Percentiles rank a stretch among this genome's conserved stretches.
These are phyloP conservation scores for Ustilago nuda DNA, from an alignment of 1,284 basidiomycete genomes.

Conservation along the genomic window DNA sequence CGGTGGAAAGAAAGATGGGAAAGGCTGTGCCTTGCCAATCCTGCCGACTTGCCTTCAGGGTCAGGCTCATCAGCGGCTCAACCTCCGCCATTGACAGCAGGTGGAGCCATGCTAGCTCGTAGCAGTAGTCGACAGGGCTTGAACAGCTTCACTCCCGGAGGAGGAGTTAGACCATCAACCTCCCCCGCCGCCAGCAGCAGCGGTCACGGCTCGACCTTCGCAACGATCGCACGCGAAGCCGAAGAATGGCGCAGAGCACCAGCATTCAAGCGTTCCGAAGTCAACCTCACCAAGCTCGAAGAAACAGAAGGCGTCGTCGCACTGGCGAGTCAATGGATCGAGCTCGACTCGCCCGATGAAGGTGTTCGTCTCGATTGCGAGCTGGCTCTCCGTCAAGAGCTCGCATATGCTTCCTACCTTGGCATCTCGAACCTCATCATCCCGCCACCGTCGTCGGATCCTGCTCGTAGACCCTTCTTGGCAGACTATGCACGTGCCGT, in stretches of 20 bases:
- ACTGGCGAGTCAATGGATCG: conserved; percentile 91
- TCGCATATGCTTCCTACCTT: conserved; percentile 92
- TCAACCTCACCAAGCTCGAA: conserved; percentile 87
- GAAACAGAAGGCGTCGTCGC: conserved; percentile 83
- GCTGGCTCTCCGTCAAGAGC: conserved; percentile 91
- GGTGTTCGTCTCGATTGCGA: conserved; percentile 96
- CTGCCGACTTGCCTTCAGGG: conserved; percentile 31
- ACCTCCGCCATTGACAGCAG: conserved; percentile 22
- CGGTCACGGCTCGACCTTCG: conserved; percentile 13
- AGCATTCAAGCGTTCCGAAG: conserved; percentile 83
- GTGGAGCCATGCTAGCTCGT: conserved; percentile 39
- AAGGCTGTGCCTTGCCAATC: conserved; percentile 79
- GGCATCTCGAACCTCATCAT: conserved; percentile 85
- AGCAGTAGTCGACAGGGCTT: conserved; percentile 57
- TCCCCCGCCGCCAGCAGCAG: conserved; percentile 25
- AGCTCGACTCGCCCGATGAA: conserved; percentile 90
- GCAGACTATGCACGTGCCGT: conserved; percentile 93
- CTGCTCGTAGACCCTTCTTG: conserved; percentile 76
- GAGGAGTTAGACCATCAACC: conserved; percentile 19
- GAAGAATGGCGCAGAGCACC: conserved; percentile 89
- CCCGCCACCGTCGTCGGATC: conserved; percentile 83
- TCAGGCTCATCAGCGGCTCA: conserved; percentile 14
- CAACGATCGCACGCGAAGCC: conserved; percentile 73
- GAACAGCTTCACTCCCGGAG: conserved; percentile 19
- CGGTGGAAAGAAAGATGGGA: conserved; percentile 90